Percentiles rank a stretch among this genome's conserved stretches.
phyloP scores from a whole-genome alignment of 345 rosid genomes.

The Psidium guajava region DNA sequence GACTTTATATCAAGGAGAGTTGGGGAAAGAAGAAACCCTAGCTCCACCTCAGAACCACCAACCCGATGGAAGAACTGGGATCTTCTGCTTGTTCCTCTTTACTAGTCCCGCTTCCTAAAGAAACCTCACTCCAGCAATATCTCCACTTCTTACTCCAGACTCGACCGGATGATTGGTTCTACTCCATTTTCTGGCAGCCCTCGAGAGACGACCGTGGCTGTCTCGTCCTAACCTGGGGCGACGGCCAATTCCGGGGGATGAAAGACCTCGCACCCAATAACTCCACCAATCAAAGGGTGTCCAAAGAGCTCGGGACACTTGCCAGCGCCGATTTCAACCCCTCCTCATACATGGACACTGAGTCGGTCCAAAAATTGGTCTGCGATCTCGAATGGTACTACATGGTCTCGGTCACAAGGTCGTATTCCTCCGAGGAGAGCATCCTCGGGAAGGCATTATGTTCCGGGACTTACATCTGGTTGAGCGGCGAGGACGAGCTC shows the following conservation, averaged over 20 bases:
- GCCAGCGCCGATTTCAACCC: background rate
- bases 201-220: conserved; percentile 18
- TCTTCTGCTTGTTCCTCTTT: conserved; percentile 21
- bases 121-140: conserved; percentile 29
- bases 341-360: background rate
- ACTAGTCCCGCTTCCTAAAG: conserved; percentile 2
- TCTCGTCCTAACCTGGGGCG: conserved; percentile 27
- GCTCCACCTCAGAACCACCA: background rate
- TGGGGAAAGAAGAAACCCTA: background rate
- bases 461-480: conserved; percentile 27
- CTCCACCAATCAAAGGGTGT: background rate
- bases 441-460: conserved; percentile 22
- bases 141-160: conserved; percentile 31
- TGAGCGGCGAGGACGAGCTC: conserved; percentile 18
- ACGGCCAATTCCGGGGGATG: conserved; percentile 28
- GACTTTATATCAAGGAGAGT: background rate
- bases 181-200: conserved; percentile 55
- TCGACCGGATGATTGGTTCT: conserved; percentile 44
- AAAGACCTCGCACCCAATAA: conserved; percentile 3
- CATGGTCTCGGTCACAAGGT: conserved; percentile 18
- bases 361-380: background rate
- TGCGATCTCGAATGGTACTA: conserved; percentile 33
- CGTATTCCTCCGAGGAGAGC: conserved; percentile 21
- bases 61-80: conserved; percentile 14
- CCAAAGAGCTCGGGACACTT: background rate